Evolutionary conservation across 108 stramenopile species (phyloP).

Genomic region (Fragilariopsis cylindrus): DNA sequence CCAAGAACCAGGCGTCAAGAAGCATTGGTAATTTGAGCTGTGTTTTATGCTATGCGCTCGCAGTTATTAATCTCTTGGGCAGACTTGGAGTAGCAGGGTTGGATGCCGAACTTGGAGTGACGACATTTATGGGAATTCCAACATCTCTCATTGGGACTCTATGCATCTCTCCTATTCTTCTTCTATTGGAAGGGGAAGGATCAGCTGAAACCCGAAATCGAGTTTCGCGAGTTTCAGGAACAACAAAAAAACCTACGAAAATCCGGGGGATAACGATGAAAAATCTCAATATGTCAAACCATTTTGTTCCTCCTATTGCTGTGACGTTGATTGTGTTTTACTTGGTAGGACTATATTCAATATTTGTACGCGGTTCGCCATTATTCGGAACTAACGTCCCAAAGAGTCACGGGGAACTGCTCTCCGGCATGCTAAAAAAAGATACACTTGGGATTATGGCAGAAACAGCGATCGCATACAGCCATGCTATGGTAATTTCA

Average conservation of each 20-base stretch:
- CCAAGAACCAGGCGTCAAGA: conserved; percentile 54
- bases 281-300: conserved; percentile 53
- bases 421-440: conserved; percentile 38
- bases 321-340: conserved; percentile 57
- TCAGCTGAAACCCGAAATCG: conserved; percentile 38
- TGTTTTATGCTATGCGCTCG: conserved; percentile 53
- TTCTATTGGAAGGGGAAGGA: conserved; percentile 70
- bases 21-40: conserved; percentile 65
- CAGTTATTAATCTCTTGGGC: conserved; percentile 59
- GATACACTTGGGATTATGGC: conserved; percentile 49
- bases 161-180: conserved; percentile 53
- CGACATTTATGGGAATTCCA: conserved; percentile 59
- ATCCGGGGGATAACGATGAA: conserved; percentile 42
- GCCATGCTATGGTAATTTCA: conserved; percentile 43
- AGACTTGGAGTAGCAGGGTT: conserved; percentile 70
- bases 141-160: conserved; percentile 68
- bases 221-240: conserved; percentile 36
- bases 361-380: conserved; percentile 66
- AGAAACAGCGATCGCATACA: conserved; percentile 47
- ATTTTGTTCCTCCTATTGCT: conserved; percentile 52
- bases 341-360: conserved; percentile 48
- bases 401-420: conserved; percentile 44
- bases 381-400: conserved; percentile 41
- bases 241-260: conserved; percentile 29
- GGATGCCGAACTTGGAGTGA: conserved; percentile 56